Conservation (phyloP, 2,329 filamentous ascomycete species). For the Lecanosticta acicola region DNA sequence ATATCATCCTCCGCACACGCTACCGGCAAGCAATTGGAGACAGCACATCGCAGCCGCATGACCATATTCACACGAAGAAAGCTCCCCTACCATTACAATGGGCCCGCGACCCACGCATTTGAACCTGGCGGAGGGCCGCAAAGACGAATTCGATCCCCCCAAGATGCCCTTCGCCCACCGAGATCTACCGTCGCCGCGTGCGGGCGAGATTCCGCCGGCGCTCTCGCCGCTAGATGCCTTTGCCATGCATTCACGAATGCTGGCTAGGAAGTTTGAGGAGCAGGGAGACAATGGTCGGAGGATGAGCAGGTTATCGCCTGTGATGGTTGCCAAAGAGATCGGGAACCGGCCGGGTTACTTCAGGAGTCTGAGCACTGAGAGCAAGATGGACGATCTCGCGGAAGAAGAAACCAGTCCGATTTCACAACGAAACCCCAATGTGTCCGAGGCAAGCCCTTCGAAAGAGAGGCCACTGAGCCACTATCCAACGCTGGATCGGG, state of each 20-base stretch:
- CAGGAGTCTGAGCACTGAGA: constrained; percentile 60
- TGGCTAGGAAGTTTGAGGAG: constrained; percentile 82
- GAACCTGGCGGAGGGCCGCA: constrained; percentile 15
- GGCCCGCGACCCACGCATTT: constrained; percentile 27
- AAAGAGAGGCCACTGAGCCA: constrained; percentile 32
- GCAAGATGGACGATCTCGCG: constrained; percentile 32
- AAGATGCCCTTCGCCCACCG: constrained; percentile 24
- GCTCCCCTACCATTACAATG: constrained; percentile 17
- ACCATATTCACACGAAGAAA: constrained; percentile 1
- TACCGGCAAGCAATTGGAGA: neutral
- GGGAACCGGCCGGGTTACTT: constrained; percentile 74
- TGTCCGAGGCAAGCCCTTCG: constrained; percentile 24
- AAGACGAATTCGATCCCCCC: constrained; percentile 24
- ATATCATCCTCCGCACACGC: neutral
- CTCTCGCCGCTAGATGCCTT: constrained; percentile 94
- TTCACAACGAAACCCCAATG: constrained; percentile 12
- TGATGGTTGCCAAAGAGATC: constrained; percentile 76
- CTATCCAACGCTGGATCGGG: constrained; percentile 30
- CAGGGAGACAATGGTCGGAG: constrained; percentile 64
- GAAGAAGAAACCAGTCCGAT: constrained; percentile 40
- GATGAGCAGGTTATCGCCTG: constrained; percentile 77
- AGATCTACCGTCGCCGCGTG: constrained; percentile 44
- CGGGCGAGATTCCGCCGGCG: constrained; percentile 69
- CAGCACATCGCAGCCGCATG: constrained; percentile 4
- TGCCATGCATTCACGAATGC: constrained; percentile 79